Evolutionary conservation across 495 filamentous ascomycete genomes (phyloP), one percentile per base, ranked within the genome.

Genomic region (Parathielavia appendiculata): DNA sequence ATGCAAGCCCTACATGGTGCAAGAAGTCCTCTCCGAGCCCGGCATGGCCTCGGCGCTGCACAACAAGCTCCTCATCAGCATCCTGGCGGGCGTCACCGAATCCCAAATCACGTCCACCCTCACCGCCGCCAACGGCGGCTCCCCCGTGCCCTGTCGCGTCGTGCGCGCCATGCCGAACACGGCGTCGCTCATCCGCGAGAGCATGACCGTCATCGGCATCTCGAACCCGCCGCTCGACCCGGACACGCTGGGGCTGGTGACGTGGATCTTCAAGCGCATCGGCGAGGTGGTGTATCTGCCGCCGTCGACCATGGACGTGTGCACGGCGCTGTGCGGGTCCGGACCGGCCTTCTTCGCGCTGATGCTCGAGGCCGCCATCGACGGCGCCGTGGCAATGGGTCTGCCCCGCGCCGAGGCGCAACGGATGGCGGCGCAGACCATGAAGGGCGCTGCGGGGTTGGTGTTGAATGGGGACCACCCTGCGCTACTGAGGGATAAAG

Each of bases 161-260:
- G 83, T 93, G 10, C 74, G 90, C 19, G 88, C 83, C 3, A 88
- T 93, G 81, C 88, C 90, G 35, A 95, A 92, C 71, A 91, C 90
- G 0, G 78, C 78, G 0, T 77, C 79, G 26, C 76, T 86, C 44
- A 84, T 93, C 22, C 73, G 87, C 13, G 86, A 92, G 67, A 83
- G 79, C 56, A 93, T 92, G 89, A 91, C 89, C 4, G 88, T 92
- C 10, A 86, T 95, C 56, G 74, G 71, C 14, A 85, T 78, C 4
- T 78, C 83, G 5, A 75, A 66, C 5, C 83, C 86, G 1, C 79
- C 86, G 14, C 63, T 84, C 5, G 75, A 84, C 2, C 63, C 73
- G 1, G 69, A 78, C 22, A 76, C 78, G 14, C 66, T 70, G 5
- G 71, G 62, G n/a, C 71, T 93, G 0, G 76, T 91, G 7, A 83